Evolutionary conservation across 2,329 filamentous ascomycete species (phyloP), one percentile per base, ranked within the genome.

Genomic region (Xylaria sp.): DNA sequence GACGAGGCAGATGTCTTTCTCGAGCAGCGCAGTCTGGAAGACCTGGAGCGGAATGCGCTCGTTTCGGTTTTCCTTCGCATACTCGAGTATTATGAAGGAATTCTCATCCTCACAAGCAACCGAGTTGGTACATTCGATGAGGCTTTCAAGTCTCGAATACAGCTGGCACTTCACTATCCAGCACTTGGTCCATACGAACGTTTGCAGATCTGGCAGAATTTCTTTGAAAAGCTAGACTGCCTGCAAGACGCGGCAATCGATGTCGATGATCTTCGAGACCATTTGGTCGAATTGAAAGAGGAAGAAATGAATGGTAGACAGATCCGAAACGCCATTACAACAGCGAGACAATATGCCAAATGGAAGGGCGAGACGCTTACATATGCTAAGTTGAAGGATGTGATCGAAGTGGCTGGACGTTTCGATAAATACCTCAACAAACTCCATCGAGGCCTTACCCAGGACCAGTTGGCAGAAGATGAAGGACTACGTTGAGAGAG

Each of bases 91-190:
- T 70, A 68, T 48, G 56, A 67, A 7, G 65, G 70, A 3, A 57
- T 70, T 9, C 51, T 72, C 15, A 68, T 72, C 4, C 62, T 70
- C 2, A 70, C 67, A 7, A 59, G 23, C 5, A 72, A 68, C 44
- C 59, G 65, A 6, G 63, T 72, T 13, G 63, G 68, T 23, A 66
- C 64, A 0, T 68, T 70, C 20, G 70, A 70, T 23, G 59, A 70
- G 28, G 68, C 65, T 10, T 72, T 72, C 70, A 61, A 59, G 13
- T 70, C 70, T 2, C 65, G 65, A 15, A 71, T 72, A 20, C 65
- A 72, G 26, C 61, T 72, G 2, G 58, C 65, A 2, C 36, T 70
- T 9, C 51, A 70, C 51, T 71, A 71, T 48, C 62, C 61, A 28
- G 4, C 23, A 1, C 58, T 68, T 15, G 44, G 60, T 28, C 28